Percentiles rank a stretch among this genome's conserved stretches.
Evolutionary conservation across 192 early-diverging fungal genomes (phyloP).

Genomic region (Kickxella alabastrina): DNA sequence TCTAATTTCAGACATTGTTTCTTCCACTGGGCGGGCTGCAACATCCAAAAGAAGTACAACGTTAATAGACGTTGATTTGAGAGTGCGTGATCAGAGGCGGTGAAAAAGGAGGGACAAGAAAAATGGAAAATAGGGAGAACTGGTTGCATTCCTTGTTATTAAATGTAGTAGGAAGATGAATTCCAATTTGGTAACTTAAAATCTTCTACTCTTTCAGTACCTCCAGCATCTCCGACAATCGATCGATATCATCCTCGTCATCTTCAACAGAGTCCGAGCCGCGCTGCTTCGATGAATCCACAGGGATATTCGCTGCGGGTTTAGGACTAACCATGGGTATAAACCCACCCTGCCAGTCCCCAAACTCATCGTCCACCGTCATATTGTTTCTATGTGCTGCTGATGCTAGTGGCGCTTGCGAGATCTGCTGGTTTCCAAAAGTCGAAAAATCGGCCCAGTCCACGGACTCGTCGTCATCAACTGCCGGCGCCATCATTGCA

Average conservation of each 20-base stretch:
- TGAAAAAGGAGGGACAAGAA: too few relatives aligned
- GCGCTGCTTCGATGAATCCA: too few relatives aligned
- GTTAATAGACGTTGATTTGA: too few relatives aligned
- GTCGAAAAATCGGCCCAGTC: conserved; percentile 28
- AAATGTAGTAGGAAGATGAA: too few relatives aligned
- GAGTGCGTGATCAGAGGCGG: too few relatives aligned
- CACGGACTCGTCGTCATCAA: conserved; percentile 29
- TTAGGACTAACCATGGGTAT: not conserved
- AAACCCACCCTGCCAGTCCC: conserved; percentile 2
- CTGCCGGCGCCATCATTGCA: conserved; percentile 35
- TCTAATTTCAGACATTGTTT: too few relatives aligned
- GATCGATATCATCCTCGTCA: conserved; percentile 14
- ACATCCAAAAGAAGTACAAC: too few relatives aligned
- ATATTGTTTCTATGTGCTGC: not conserved
- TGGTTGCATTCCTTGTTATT: too few relatives aligned
- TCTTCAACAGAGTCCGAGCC: not conserved
- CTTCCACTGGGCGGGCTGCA: too few relatives aligned
- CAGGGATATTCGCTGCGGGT: not conserved
- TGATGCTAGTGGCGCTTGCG: not conserved
- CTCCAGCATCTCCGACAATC: conserved; percentile 16
- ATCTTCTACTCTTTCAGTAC: conserved; percentile 1
- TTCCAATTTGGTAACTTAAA: not conserved
- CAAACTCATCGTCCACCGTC: not conserved
- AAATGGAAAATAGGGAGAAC: too few relatives aligned
- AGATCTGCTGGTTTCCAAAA: conserved; percentile 1